Evolutionary conservation across 2,329 filamentous ascomycete species (phyloP), one percentile per base, ranked within the genome.

Genomic region (Pseudogymnoascus sp.): DNA sequence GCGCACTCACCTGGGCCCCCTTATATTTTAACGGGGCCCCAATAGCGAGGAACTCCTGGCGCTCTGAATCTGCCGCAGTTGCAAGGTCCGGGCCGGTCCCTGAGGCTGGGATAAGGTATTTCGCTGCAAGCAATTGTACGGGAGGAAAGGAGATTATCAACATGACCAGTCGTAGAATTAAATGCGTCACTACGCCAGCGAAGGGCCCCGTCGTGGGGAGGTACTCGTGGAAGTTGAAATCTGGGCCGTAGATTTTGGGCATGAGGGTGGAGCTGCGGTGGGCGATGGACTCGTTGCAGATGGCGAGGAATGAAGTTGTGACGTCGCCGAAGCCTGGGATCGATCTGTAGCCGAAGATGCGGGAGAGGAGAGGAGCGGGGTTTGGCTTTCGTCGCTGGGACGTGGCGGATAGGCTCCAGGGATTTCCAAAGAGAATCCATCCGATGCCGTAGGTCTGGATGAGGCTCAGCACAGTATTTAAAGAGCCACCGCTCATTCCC

Each of bases 221-320:
- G n/a, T 56, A 56, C 47, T 56, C 47, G n/a, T 56, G 26, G 26
- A 21, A 44, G 19, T 29, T 33, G 44, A 64, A 62, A 8, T 59
- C 11, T 5, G 40, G 44, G 26, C 60, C 60, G 35, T 62, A 62
- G 8, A 59, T 44, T n/a, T 59, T 19, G 14, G 61, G 61, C 21
- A 50, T 37, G 3, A 62, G 44, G 31, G 33, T 50, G 26, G 63
- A 47, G 56, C 60, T 64, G 42, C 60, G 60, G 24, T 64, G 63
- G 7, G 61, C 44, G 33, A 64, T 42, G 4, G 35, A 56, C 16
- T 56, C 44, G 42, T 62, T 59, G 33, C 60, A 33, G 16, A 62
- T 60, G 8, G 63, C 61, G 2, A 64, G 63, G 29, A 64, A 64
- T 2, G 33, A 62, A 1, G 61, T 64, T 10, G 63, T 64, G 24